These are phyloP conservation scores for Pachysandra terminalis DNA, from an alignment of 164 flowering plant genomes.

Conservation along the genomic window DNA sequence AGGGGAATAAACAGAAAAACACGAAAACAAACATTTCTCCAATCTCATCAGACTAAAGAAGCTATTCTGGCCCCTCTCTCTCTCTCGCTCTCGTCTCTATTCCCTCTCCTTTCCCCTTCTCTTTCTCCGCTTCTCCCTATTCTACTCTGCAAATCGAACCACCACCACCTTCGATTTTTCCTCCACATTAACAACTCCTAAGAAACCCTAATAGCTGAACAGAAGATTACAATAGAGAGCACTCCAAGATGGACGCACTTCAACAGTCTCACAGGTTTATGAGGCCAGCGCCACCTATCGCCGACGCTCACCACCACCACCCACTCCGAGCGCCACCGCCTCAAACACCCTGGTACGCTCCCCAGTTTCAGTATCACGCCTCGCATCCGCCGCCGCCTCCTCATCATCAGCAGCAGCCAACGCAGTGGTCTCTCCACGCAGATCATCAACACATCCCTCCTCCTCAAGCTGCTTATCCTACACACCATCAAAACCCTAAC, in stretches of 20 bases:
- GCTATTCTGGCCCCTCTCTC: no score
- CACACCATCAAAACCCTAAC: conserved; percentile 15
- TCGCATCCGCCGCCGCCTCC: conserved; percentile 16
- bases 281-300: conserved; percentile 33
- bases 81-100: no score
- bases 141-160: no score
- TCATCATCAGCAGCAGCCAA: conserved; percentile 7
- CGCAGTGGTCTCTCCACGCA: conserved; percentile 14
- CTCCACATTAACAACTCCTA: not conserved
- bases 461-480: conserved; percentile 27
- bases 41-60: no score
- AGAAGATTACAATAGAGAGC: not conserved
- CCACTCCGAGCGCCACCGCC: conserved; percentile 32
- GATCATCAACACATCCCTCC: conserved; percentile 18
- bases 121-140: no score
- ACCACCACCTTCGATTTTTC: no score
- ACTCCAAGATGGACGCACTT: conserved; percentile 29
- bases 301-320: conserved; percentile 36
- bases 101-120: no score
- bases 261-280: conserved; percentile 42
- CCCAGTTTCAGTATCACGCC: conserved; percentile 51
- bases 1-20: no score
- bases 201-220: not conserved
- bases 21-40: no score
- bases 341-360: conserved; percentile 39